Percentiles rank a stretch among this genome's conserved stretches.
Conservation (phyloP, 768 basidiomycete genomes). For the Termitomyces bulborhizus region DNA sequence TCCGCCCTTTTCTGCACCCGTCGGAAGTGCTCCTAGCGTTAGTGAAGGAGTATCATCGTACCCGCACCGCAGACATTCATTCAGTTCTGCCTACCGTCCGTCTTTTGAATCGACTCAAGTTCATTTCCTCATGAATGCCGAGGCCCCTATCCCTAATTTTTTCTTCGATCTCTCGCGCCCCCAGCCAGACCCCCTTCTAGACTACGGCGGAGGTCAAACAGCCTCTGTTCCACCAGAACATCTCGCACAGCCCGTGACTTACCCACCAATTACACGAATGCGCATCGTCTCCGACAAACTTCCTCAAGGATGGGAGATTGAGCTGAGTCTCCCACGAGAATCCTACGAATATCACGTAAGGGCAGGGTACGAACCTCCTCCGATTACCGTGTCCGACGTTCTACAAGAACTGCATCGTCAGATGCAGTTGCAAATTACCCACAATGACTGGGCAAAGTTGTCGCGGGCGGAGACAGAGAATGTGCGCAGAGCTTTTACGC, state of each 20-base stretch:
- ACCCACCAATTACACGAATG: slow-evolving; percentile 47
- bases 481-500: slow-evolving; percentile 31
- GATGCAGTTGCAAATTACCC: slow-evolving; percentile 40
- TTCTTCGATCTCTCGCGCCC: slow-evolving; percentile 51
- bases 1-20: background rate
- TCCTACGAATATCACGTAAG: slow-evolving; percentile 14
- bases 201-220: slow-evolving; percentile 32
- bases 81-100: slow-evolving; percentile 1
- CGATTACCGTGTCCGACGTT: slow-evolving; percentile 56
- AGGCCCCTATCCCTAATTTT: slow-evolving; percentile 36
- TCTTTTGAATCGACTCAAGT: slow-evolving; percentile 20
- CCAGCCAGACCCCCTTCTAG: slow-evolving; percentile 36
- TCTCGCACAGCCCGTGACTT: slow-evolving; percentile 45
- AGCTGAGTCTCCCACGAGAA: slow-evolving; percentile 42
- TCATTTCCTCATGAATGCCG: slow-evolving; percentile 51
- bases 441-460: slow-evolving; percentile 32
- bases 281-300: slow-evolving; percentile 52
- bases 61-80: slow-evolving; percentile 7
- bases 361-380: slow-evolving; percentile 23
- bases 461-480: slow-evolving; percentile 21
- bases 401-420: slow-evolving; percentile 41
- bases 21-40: background rate
- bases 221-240: slow-evolving; percentile 35
- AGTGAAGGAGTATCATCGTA: background rate
- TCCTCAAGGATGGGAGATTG: slow-evolving; percentile 52